Percentiles rank a stretch among this genome's conserved stretches.
phyloP scores from a whole-genome alignment of 2,329 filamentous ascomycete species.

The Beauveria sp. region DNA sequence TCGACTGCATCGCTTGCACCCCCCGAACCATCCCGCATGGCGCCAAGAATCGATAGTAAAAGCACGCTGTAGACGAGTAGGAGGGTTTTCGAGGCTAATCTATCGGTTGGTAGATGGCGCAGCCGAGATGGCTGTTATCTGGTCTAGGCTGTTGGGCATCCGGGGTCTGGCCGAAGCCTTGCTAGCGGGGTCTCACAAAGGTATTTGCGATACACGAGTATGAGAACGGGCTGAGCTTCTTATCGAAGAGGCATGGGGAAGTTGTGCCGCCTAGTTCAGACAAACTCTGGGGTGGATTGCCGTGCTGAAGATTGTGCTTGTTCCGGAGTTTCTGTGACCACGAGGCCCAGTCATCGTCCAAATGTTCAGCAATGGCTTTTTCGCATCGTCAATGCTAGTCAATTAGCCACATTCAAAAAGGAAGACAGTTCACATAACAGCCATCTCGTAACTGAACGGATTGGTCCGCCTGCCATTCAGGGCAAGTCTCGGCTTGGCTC shows the following conservation, averaged over 20 bases:
- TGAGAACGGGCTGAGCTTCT: not conserved
- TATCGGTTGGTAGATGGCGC: not conserved
- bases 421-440: not conserved
- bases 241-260: not conserved
- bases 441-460: not conserved
- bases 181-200: not conserved
- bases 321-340: not conserved
- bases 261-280: not conserved
- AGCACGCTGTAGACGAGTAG: not conserved
- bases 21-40: not conserved
- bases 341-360: too few relatives aligned
- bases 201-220: not conserved
- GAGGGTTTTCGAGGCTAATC: not conserved
- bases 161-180: not conserved
- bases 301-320: not conserved
- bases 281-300: not conserved
- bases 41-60: not conserved
- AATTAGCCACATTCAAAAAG: not conserved
- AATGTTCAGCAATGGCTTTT: not conserved
- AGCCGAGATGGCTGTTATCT: not conserved
- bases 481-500: not conserved
- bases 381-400: not conserved
- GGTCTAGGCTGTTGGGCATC: not conserved
- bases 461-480: not conserved
- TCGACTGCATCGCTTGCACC: not conserved